Evolutionary conservation across 73 alveolate genomes (phyloP).

Genomic region (Urostyla sp.): DNA sequence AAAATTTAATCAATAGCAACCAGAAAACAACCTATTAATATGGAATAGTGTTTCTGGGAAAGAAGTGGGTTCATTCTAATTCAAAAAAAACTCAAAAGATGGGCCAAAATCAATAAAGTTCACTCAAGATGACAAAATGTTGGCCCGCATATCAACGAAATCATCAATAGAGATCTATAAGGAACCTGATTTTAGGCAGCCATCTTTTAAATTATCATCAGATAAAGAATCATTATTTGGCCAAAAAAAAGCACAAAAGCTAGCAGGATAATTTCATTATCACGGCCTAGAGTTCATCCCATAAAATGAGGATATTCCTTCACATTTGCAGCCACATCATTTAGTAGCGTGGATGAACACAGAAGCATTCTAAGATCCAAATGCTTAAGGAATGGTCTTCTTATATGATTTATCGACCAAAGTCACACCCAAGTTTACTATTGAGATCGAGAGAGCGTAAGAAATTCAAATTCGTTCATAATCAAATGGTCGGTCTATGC

Average conservation of each 20-base stretch:
- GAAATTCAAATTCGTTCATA: conserved; percentile 53
- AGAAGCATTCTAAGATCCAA: conserved; percentile 12
- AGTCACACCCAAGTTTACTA: conserved; percentile 56
- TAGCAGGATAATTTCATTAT: neutral
- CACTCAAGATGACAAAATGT: conserved; percentile 34
- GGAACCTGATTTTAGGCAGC: neutral
- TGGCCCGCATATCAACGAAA: conserved; percentile 34
- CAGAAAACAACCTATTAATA: conserved; percentile 38
- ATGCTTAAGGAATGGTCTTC: conserved; percentile 46
- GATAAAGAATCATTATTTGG: neutral
- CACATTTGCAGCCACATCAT: neutral
- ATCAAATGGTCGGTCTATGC: conserved; percentile 62
- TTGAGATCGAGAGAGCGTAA: conserved; percentile 27
- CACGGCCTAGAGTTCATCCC: conserved; percentile 52
- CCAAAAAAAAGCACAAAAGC: neutral
- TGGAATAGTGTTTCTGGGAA: conserved; percentile 39
- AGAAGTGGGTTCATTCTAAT: conserved; percentile 35
- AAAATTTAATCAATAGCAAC: conserved; percentile 18
- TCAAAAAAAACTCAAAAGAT: conserved; percentile 58
- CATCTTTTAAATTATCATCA: neutral
- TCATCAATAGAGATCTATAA: conserved; percentile 27
- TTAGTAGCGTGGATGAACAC: conserved; percentile 28
- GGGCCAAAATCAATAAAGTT: conserved; percentile 39
- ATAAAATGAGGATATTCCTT: neutral
- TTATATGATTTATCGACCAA: conserved; percentile 22